Evolutionary conservation across 2,329 filamentous ascomycete genomes (phyloP).

Genomic region (Stagonosporopsis tanaceti): DNA sequence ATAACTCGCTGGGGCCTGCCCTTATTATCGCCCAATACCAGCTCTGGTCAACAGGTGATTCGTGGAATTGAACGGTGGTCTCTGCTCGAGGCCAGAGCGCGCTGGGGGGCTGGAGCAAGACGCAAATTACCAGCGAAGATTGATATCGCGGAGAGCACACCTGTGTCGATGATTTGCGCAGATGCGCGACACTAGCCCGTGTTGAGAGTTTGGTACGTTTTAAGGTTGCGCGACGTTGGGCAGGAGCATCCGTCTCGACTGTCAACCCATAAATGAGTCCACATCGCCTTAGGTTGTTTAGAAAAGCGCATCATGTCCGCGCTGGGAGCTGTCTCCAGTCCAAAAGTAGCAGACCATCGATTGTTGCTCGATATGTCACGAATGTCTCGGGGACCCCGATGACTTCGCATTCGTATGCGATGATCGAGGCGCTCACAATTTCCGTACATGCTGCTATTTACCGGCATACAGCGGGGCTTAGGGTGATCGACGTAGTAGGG

Average conservation of each 20-base stretch:
- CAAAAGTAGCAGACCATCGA: background rate
- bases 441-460: slow-evolving; percentile 1
- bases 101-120: slow-evolving; percentile 3
- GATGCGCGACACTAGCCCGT: background rate
- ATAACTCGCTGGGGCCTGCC: background rate
- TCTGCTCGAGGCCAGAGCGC: background rate
- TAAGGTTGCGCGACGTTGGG: no score
- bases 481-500: slow-evolving; percentile 1
- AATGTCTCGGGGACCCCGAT: background rate
- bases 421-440: slow-evolving; percentile 6
- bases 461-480: background rate
- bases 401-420: background rate
- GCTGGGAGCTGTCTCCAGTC: background rate
- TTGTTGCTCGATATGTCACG: background rate
- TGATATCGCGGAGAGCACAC: slow-evolving; percentile 4
- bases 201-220: slow-evolving; percentile 1
- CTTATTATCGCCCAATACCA: background rate
- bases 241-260: background rate
- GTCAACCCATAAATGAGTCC: slow-evolving; percentile 8
- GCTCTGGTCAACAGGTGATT: background rate
- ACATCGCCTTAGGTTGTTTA: slow-evolving; percentile 4
- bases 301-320: background rate
- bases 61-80: background rate
- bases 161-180: background rate
- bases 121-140: background rate